Evolutionary conservation across 805 yeast genomes (phyloP).

Genomic region (Candida wancherniae): DNA sequence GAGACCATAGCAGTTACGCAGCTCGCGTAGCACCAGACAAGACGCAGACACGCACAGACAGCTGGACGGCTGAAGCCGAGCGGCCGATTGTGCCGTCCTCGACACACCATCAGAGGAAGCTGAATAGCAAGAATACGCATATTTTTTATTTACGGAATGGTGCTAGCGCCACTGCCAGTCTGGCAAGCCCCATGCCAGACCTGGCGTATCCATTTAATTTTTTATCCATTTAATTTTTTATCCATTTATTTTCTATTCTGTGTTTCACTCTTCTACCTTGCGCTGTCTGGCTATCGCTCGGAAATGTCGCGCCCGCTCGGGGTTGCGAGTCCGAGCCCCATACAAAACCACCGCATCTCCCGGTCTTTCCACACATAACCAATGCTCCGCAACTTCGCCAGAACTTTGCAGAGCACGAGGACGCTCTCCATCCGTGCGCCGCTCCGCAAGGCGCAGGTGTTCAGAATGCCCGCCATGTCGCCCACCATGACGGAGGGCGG

Average conservation of each 20-base stretch:
- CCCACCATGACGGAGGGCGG: conserved; percentile 99
- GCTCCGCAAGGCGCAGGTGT: conserved; percentile 40
- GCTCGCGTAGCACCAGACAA: too few relatives aligned
- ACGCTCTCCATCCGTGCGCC: conserved; percentile 28
- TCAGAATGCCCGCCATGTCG: conserved; percentile 97
- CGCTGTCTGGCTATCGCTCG: conserved; percentile 2
- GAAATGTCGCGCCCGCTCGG: conserved; percentile 23
- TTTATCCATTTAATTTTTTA: neutral
- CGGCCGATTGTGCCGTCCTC: too few relatives aligned
- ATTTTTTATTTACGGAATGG: too few relatives aligned
- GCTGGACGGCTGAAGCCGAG: too few relatives aligned
- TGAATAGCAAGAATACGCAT: too few relatives aligned
- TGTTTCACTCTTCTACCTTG: neutral
- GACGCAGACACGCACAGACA: too few relatives aligned
- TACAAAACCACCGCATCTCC: conserved; percentile 1
- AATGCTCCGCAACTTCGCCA: conserved; percentile 17
- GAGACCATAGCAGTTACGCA: too few relatives aligned
- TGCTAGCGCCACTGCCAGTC: too few relatives aligned
- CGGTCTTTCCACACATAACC: conserved; percentile 3
- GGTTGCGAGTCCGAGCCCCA: conserved; percentile 15
- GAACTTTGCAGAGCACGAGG: conserved; percentile 11
- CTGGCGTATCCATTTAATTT: too few relatives aligned
- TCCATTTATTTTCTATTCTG: neutral
- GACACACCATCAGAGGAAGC: too few relatives aligned
- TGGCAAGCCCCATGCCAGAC: too few relatives aligned